A percentile compares a stretch with the other conserved stretches of the same genome.
Evolutionary conservation across 306 rosid species (phyloP).

Genomic region (Potentilla sterilis): DNA sequence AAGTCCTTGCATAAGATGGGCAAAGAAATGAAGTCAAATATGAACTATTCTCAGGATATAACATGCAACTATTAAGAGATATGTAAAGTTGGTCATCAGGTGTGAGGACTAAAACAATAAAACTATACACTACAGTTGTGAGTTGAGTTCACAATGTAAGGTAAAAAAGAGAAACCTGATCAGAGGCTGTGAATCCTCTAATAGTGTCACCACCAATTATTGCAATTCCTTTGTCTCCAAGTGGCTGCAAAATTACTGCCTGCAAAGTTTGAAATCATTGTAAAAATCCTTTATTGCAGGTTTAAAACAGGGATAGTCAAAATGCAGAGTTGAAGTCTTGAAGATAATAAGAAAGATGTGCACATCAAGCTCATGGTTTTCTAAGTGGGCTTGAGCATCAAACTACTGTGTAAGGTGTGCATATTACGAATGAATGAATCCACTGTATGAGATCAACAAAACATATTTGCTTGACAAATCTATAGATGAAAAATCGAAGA

Average conservation of each 20-base stretch:
- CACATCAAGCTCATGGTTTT: background rate
- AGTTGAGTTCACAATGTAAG: background rate
- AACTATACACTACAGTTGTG: background rate
- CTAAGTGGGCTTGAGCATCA: background rate
- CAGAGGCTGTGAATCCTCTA: constrained; percentile 82
- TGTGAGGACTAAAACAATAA: too few relatives aligned
- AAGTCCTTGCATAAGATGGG: background rate
- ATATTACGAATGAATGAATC: background rate
- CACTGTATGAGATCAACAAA: background rate
- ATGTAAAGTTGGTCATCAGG: too few relatives aligned
- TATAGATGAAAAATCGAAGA: background rate
- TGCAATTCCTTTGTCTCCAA: constrained; percentile 84
- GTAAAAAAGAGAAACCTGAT: constrained; percentile 50
- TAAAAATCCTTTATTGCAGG: constrained; percentile 4
- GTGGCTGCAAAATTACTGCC: constrained; percentile 97
- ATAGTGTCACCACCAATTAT: constrained; percentile 88
- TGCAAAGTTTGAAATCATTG: constrained; percentile 33
- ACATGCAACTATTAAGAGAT: background rate
- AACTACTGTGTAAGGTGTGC: background rate
- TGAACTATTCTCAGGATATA: background rate
- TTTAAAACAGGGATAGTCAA: background rate
- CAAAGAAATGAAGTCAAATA: background rate
- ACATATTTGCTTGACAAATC: background rate
- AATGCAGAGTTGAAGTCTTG: background rate
- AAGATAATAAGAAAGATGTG: background rate